These are phyloP conservation scores for Nymphaea colorata DNA, from an alignment of 164 flowering plant species.

Conservation along the genomic window DNA sequence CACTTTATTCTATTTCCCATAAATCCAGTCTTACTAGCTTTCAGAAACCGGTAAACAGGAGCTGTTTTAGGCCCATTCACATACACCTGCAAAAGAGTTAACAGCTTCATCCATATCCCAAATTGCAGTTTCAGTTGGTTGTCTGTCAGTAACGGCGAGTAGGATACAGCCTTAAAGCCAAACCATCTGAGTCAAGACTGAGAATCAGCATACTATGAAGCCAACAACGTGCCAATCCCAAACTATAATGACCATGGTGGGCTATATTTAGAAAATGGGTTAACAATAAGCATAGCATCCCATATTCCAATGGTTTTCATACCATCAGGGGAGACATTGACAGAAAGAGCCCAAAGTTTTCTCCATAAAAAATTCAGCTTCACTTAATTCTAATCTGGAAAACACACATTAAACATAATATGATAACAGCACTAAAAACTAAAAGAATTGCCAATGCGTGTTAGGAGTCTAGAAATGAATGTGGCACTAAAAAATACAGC, in stretches of 20 bases:
- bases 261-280: no score
- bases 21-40: conserved; percentile 32
- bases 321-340: no score
- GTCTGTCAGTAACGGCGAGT: background rate
- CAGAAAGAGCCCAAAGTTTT: no score
- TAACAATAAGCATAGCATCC: no score
- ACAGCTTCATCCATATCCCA: background rate
- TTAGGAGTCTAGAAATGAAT: no score
- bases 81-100: conserved; percentile 29
- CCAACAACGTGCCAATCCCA: background rate
- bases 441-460: no score
- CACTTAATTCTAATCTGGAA: no score
- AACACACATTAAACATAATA: no score
- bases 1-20: conserved; percentile 63
- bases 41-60: conserved; percentile 70
- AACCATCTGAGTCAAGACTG: background rate
- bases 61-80: conserved; percentile 72
- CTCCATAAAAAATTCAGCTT: no score
- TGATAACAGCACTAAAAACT: no score
- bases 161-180: background rate
- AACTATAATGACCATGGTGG: background rate
- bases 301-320: no score
- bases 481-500: no score
- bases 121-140: background rate
- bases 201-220: background rate